phyloP scores from a whole-genome alignment of 2,329 filamentous ascomycete genomes.

The Aureobasidium melanogenum region DNA sequence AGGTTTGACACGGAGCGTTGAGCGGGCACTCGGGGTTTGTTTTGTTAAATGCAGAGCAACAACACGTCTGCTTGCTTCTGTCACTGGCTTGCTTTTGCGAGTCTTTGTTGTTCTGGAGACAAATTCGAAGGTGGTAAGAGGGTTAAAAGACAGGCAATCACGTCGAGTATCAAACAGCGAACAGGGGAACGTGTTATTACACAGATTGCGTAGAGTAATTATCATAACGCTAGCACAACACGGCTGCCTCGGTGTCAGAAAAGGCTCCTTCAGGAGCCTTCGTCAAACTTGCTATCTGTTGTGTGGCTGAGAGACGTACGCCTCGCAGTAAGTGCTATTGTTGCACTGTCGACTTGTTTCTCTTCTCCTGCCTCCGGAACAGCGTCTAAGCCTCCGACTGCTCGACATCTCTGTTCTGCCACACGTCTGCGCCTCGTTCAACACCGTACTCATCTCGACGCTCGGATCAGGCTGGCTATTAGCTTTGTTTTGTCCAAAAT shows the following conservation, averaged over 20 bases:
- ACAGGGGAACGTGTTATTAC: conserved; percentile 6
- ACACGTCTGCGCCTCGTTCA: background rate
- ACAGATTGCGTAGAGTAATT: conserved; percentile 7
- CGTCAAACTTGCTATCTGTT: background rate
- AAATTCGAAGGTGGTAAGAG: background rate
- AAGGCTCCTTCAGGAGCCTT: background rate
- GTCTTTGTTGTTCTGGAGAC: background rate
- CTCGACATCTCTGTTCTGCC: background rate
- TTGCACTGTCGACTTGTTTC: background rate
- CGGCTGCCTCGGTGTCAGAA: background rate
- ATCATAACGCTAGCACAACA: conserved; percentile 1
- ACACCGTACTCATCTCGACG: background rate
- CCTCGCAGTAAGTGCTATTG: background rate
- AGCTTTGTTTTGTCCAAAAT: conserved; percentile 5
- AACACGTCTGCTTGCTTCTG: background rate
- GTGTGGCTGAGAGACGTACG: background rate
- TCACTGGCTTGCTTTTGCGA: background rate
- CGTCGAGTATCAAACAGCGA: background rate
- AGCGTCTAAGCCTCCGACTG: background rate
- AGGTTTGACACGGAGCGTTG: background rate
- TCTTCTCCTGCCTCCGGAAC: background rate
- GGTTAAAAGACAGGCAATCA: background rate
- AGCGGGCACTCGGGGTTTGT: background rate
- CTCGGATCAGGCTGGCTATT: conserved; percentile 4
- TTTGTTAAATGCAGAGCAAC: background rate